Evolutionary conservation across 2,329 filamentous ascomycete genomes (phyloP).

Genomic region (Zymoseptoria passerinii): DNA sequence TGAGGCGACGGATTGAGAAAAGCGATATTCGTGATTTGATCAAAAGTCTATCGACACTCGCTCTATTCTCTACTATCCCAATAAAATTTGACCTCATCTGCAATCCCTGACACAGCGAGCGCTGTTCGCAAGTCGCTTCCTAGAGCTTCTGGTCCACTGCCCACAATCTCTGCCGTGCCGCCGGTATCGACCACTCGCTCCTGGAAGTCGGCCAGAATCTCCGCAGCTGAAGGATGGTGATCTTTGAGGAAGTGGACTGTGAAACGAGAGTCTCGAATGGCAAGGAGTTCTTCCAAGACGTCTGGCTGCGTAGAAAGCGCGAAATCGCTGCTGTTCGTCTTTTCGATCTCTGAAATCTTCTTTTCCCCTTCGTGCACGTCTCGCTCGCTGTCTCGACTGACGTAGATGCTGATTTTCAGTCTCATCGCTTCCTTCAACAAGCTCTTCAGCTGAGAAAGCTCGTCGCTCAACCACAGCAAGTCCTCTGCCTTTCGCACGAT

Average conservation of each 20-base stretch:
- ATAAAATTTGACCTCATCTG: slow-evolving; percentile 14
- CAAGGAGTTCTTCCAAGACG: slow-evolving; percentile 11
- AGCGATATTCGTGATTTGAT: not conserved
- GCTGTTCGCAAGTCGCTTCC: slow-evolving; percentile 21
- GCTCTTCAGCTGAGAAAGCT: slow-evolving; percentile 44
- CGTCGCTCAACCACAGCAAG: slow-evolving; percentile 50
- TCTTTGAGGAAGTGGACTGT: slow-evolving; percentile 18
- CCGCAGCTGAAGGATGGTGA: slow-evolving; percentile 17
- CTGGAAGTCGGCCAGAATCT: slow-evolving; percentile 20
- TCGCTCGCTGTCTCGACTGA: slow-evolving; percentile 44
- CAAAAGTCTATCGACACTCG: no score
- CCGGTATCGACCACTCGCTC: slow-evolving; percentile 15
- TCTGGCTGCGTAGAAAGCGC: not conserved
- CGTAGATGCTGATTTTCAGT: slow-evolving; percentile 49
- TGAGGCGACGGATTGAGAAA: no score
- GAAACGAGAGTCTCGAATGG: slow-evolving; percentile 12
- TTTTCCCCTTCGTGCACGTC: not conserved
- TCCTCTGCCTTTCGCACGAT: slow-evolving; percentile 49
- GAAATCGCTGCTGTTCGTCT: not conserved
- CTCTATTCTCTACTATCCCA: slow-evolving; percentile 24
- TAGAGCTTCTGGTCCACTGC: slow-evolving; percentile 24
- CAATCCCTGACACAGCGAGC: slow-evolving; percentile 10
- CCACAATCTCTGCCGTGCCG: slow-evolving; percentile 19
- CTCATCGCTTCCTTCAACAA: slow-evolving; percentile 30
- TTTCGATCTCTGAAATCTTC: not conserved